Percentiles rank a stretch among this genome's conserved stretches.
These are phyloP conservation scores for Cutaneotrichosporon dermatis DNA, from an alignment of 1,284 basidiomycete genomes.

Conservation along the genomic window DNA sequence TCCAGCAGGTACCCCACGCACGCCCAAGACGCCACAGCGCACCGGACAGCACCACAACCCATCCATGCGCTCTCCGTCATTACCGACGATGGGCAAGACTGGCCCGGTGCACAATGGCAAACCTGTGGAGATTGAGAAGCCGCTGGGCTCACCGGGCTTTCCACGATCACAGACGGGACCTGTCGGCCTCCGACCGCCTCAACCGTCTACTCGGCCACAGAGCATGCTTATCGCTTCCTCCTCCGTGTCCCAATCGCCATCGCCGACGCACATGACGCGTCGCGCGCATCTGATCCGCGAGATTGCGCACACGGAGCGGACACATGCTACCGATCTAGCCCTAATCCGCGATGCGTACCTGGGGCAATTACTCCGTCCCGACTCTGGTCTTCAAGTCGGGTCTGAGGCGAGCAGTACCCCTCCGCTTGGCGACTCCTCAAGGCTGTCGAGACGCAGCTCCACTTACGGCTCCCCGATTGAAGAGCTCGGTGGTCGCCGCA, in stretches of 20 bases:
- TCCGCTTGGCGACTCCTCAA: conserved; percentile 1
- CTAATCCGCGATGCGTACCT: conserved; percentile 80
- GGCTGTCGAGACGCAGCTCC: conserved; percentile 14
- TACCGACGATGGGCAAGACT: conserved; percentile 5
- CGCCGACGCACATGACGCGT: conserved; percentile 54
- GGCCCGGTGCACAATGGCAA: background rate
- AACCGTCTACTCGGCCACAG: background rate
- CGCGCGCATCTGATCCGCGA: conserved; percentile 79
- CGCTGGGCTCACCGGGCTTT: conserved; percentile 3
- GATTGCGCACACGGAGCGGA: conserved; percentile 73
- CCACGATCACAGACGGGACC: conserved; percentile 9
- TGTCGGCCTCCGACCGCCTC: background rate
- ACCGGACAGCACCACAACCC: background rate
- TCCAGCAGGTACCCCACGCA: conserved; percentile 1
- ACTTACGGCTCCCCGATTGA: conserved; percentile 10
- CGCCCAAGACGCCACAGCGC: conserved; percentile 8
- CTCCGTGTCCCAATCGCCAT: conserved; percentile 11
- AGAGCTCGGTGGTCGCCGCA: background rate
- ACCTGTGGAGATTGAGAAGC: background rate
- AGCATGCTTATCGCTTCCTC: conserved; percentile 14
- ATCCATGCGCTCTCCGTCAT: conserved; percentile 10
- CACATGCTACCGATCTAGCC: conserved; percentile 81
- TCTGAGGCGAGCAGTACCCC: conserved; percentile 6
- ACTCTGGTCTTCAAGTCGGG: conserved; percentile 13
- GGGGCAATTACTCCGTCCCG: conserved; percentile 27